A percentile compares a stretch with the other conserved stretches of the same genome.
Conservation (phyloP, 2,329 filamentous ascomycete genomes). For the Rosellinia necatrix region DNA sequence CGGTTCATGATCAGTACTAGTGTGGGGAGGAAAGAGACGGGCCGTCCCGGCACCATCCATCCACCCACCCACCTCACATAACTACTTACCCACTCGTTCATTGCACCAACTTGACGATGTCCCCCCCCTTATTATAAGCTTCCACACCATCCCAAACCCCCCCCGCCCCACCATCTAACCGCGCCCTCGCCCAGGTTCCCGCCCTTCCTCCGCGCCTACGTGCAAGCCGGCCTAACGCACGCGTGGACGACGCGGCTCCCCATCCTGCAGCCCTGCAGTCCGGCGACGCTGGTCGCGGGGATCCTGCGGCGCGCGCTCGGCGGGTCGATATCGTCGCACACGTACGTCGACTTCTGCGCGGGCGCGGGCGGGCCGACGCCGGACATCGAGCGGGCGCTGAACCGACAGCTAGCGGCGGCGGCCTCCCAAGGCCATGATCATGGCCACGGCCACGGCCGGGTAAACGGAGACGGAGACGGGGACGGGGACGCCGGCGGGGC, state of each 20-base stretch:
- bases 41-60: background rate
- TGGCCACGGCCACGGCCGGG: too few species aligned
- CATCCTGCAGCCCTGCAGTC: constrained; percentile 59
- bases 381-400: constrained; percentile 63
- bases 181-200: constrained; percentile 66
- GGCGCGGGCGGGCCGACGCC: constrained; percentile 75
- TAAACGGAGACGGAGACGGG: too few species aligned
- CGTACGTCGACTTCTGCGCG: constrained; percentile 76
- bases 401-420: constrained; percentile 38
- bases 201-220: constrained; percentile 63
- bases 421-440: constrained; percentile 34
- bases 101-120: too few species aligned
- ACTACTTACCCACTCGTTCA: too few species aligned
- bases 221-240: constrained; percentile 67
- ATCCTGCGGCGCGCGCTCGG: constrained; percentile 59
- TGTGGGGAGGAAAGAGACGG: too few species aligned
- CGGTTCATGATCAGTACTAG: too few species aligned
- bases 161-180: too few species aligned
- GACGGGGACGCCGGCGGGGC: constrained; percentile 22
- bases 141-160: too few species aligned
- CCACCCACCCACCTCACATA: background rate
- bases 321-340: constrained; percentile 54
- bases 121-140: too few species aligned
- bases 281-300: constrained; percentile 64
- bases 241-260: constrained; percentile 67